phyloP scores from a whole-genome alignment of 2,329 filamentous ascomycete species.

The Ophioceras dolichostomum region DNA sequence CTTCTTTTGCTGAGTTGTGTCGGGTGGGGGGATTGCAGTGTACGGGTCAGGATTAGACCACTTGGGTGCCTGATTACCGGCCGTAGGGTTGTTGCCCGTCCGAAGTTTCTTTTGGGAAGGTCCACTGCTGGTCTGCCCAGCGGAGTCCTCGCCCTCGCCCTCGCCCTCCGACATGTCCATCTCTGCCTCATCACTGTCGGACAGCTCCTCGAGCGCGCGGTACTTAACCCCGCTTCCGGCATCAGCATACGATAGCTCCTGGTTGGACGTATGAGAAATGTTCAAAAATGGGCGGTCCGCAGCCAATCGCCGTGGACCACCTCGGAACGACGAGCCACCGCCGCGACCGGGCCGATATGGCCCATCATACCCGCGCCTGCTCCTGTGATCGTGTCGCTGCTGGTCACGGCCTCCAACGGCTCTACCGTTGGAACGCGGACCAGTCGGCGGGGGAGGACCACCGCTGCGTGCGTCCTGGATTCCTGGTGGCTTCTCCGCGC shows the following conservation, averaged over 20 bases:
- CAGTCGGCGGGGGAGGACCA: neutral
- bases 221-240: conserved; percentile 35
- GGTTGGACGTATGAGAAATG: conserved; percentile 21
- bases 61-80: too few species aligned
- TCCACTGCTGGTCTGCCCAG: neutral
- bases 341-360: neutral
- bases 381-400: conserved; percentile 3
- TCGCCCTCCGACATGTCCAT: conserved; percentile 49
- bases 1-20: conserved; percentile 61
- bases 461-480: conserved; percentile 21
- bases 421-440: too few species aligned
- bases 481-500: conserved; percentile 36
- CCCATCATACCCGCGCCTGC: neutral
- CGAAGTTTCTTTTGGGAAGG: conserved; percentile 8
- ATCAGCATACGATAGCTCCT: conserved; percentile 30
- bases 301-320: conserved; percentile 1
- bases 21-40: conserved; percentile 69
- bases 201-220: conserved; percentile 42
- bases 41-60: conserved; percentile 98
- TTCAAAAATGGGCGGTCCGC: conserved; percentile 35
- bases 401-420: conserved; percentile 1
- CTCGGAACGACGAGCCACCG: too few species aligned
- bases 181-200: conserved; percentile 49
- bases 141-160: conserved; percentile 19
- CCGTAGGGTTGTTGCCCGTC: too few species aligned